Conservation (phyloP, 2,329 filamentous ascomycete species). For the Xylariaceae sp. region DNA sequence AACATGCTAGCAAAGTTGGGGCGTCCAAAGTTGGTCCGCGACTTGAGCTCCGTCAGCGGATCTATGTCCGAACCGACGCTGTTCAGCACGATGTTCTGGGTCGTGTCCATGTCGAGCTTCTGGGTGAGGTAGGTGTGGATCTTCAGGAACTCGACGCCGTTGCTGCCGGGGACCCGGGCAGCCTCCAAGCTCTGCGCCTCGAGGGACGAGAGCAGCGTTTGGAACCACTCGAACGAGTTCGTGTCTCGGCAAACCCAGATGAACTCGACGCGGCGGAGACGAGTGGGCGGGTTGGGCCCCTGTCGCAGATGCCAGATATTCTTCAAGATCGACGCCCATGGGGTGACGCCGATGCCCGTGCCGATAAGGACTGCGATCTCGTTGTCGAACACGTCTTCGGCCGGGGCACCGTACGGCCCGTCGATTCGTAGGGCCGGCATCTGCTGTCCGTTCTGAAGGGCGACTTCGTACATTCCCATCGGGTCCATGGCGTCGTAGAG, state of each 20-base stretch:
- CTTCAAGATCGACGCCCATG: constrained; percentile 84
- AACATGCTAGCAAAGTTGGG: constrained; percentile 84
- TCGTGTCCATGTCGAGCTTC: constrained; percentile 82
- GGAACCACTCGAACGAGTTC: constrained; percentile 97
- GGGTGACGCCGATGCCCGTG: constrained; percentile 81
- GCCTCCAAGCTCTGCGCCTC: constrained; percentile 76
- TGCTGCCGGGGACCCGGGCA: constrained; percentile 60
- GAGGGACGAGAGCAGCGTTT: constrained; percentile 83
- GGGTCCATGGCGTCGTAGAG: constrained; percentile 88
- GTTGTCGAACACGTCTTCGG: constrained; percentile 94
- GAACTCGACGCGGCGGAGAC: constrained; percentile 92
- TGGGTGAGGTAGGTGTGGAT: constrained; percentile 98
- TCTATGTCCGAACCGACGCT: constrained; percentile 83
- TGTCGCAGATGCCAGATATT: constrained; percentile 97
- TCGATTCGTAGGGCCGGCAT: constrained; percentile 91
- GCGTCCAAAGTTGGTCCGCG: constrained; percentile 88
- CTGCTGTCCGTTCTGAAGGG: constrained; percentile 82
- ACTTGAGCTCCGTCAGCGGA: constrained; percentile 84
- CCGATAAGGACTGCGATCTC: constrained; percentile 82
- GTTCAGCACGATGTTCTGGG: constrained; percentile 96
- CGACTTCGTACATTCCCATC: constrained; percentile 96
- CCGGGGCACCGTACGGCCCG: constrained; percentile 91
- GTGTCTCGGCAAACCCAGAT: constrained; percentile 99
- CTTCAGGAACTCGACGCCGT: constrained; percentile 78
- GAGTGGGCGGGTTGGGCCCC: constrained; percentile 79